Evolutionary conservation across 148 eudicot species (phyloP).

Genomic region (Bassia scoparia): DNA sequence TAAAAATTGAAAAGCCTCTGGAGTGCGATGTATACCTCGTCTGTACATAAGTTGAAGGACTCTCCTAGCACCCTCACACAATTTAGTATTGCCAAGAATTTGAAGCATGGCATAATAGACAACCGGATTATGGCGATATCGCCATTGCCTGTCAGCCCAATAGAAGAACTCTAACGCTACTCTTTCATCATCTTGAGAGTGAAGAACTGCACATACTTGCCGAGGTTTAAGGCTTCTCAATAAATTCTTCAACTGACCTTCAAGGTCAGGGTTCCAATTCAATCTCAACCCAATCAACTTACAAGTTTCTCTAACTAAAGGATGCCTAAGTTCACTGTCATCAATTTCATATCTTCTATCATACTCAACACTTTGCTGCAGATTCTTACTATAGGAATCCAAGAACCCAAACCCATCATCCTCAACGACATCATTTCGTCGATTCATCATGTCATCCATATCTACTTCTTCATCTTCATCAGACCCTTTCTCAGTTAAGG

Average conservation of each 20-base stretch:
- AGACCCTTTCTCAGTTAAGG: neutral
- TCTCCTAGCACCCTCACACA: constrained; percentile 34
- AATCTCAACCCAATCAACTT: constrained; percentile 25
- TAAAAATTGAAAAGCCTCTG: constrained; percentile 26
- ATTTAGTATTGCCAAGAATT: constrained; percentile 30
- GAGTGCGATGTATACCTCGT: constrained; percentile 22
- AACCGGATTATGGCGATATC: constrained; percentile 26
- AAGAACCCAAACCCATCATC: constrained; percentile 26
- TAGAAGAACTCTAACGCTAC: constrained; percentile 31
- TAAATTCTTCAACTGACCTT: constrained; percentile 23
- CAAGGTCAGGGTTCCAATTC: constrained; percentile 28
- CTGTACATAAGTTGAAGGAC: constrained; percentile 30
- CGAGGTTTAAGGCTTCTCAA: constrained; percentile 29
- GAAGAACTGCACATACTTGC: constrained; percentile 33
- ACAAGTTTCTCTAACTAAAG: constrained; percentile 33
- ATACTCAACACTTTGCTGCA: constrained; percentile 11
- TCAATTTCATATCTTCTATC: constrained; percentile 22
- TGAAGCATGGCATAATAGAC: constrained; percentile 31
- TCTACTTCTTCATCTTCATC: constrained; percentile 2
- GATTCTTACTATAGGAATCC: constrained; percentile 19
- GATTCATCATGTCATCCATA: neutral
- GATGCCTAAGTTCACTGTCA: constrained; percentile 33
- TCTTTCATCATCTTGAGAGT: constrained; percentile 28
- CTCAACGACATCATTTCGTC: neutral
- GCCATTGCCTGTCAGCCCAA: constrained; percentile 38